Percentiles rank a stretch among this genome's conserved stretches.
Conservation (phyloP, 495 filamentous ascomycete species). For the Delitschia confertaspora region DNA sequence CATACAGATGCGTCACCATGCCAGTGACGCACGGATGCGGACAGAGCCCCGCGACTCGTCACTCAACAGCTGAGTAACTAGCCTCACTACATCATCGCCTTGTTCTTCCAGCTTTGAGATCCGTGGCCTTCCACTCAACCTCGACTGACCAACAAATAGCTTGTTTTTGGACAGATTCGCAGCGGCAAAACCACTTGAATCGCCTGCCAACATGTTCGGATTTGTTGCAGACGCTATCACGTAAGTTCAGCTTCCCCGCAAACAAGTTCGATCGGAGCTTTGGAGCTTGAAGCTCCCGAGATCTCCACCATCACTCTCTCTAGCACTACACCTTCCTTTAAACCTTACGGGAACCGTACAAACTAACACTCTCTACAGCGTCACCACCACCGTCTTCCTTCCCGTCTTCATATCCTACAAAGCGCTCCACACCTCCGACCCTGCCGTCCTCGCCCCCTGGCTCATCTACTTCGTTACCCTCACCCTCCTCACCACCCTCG, state of each 20-base stretch:
- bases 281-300: not conserved
- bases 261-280: not conserved
- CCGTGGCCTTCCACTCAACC: not conserved
- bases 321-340: not conserved
- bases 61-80: not conserved
- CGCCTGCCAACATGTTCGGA: slow-evolving; percentile 18
- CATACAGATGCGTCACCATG: no score
- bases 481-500: slow-evolving; percentile 68
- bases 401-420: slow-evolving; percentile 97
- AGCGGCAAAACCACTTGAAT: no score
- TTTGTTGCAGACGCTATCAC: slow-evolving; percentile 26
- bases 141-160: not conserved
- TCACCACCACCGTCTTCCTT: slow-evolving; percentile 83
- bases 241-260: slow-evolving; percentile 20
- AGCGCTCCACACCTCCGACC: slow-evolving; percentile 86
- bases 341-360: slow-evolving; percentile 12
- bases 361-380: slow-evolving; percentile 44
- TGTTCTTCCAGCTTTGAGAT: not conserved
- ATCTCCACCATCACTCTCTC: slow-evolving; percentile 8
- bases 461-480: slow-evolving; percentile 98
- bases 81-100: not conserved
- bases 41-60: no score
- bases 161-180: no score
- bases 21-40: no score
- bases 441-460: slow-evolving; percentile 91